Base-by-base conservation (phyloP, 805 yeast species). In the Diddensiella santjacobensis region DNA sequence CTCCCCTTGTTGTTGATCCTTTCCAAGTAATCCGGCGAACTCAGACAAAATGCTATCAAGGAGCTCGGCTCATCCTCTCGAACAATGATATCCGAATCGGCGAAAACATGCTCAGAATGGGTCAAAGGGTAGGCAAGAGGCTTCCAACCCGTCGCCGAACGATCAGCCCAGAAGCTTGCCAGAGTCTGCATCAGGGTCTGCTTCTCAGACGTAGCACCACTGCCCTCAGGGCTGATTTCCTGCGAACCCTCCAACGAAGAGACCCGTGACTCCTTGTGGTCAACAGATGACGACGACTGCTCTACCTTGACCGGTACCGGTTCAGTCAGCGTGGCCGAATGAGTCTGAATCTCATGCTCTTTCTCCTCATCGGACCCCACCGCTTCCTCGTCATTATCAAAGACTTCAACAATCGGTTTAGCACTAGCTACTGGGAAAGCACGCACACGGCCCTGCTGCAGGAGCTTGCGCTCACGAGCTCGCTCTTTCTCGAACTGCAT, bases 51-150 rank as follows among this genome's bases (percentile, higher is more conserved):
- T 0, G 98, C 95, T 54, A 95, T 87, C 51, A 93, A 68, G 0
- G 98, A 90, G 58, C 95, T 84, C 6, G 98, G 99, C 63, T 93
- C 99, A 64, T 88, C 96, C 59, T 93, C 99, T 44, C 99, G 72
- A 6, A 93, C 91, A 49, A 93, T 83, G 18, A 93, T 96, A 64
- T 87, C 88, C 4, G 95, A 87, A 61, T 95, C 98, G 17, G 87
- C 88, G 71, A 93, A 93, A 1, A 91, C 79, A 63, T 93, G 98
- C 61, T 93, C 98, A 0, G 84, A 76, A 0, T 89, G 76, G 1
- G 68, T 75, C 47, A 90, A 71, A 1, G 98, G 96, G 65, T 89
- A 90, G 17, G 79, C 83, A 29, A 93, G 71, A 0, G 96, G 95
- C 55, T 87, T 89, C 98, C 98, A 95, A 18, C 93, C 74, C 1